Percentiles rank a stretch among this genome's conserved stretches.
Conservation (phyloP, 139 green algal genomes). For the Micractinium conductrix region DNA sequence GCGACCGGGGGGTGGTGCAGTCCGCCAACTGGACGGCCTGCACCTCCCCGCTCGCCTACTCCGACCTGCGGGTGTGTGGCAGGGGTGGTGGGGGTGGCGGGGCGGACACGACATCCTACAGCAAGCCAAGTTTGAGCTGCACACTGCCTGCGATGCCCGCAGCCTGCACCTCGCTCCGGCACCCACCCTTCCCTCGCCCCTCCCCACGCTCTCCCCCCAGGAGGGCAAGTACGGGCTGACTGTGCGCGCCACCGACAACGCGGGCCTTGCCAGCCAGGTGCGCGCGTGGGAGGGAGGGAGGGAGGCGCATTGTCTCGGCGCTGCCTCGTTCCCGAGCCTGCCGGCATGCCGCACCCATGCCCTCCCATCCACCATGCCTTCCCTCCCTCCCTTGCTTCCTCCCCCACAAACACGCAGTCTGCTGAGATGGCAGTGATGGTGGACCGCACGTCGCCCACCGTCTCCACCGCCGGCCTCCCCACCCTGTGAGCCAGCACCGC, state of each 20-base stretch:
- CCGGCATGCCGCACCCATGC: too few relatives aligned
- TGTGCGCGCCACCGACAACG: constrained; percentile 41
- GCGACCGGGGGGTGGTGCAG: not conserved
- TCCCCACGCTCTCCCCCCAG: too few relatives aligned
- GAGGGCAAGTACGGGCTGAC: constrained; percentile 46
- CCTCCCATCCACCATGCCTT: not conserved
- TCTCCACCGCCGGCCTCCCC: constrained; percentile 3
- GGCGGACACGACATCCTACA: too few relatives aligned
- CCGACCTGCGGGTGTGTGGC: constrained; percentile 17
- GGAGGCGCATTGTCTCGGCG: not conserved
- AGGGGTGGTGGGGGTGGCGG: too few relatives aligned
- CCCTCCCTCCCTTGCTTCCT: not conserved
- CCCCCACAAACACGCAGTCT: not conserved
- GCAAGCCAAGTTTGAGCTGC: not conserved
- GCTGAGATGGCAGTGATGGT: constrained; percentile 18
- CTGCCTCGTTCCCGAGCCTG: too few relatives aligned
- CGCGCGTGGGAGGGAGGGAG: not conserved
- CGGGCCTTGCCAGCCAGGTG: constrained; percentile 22
- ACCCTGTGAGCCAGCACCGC: not conserved
- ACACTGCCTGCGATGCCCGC: too few relatives aligned
- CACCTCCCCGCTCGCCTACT: constrained; percentile 37
- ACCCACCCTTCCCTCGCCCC: too few relatives aligned
- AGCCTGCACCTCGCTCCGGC: too few relatives aligned
- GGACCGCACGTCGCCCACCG: constrained; percentile 21
- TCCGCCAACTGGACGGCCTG: constrained; percentile 27